Evolutionary conservation across 1,284 basidiomycete genomes (phyloP).

Genomic region (Cutaneotrichosporon mucoides): DNA sequence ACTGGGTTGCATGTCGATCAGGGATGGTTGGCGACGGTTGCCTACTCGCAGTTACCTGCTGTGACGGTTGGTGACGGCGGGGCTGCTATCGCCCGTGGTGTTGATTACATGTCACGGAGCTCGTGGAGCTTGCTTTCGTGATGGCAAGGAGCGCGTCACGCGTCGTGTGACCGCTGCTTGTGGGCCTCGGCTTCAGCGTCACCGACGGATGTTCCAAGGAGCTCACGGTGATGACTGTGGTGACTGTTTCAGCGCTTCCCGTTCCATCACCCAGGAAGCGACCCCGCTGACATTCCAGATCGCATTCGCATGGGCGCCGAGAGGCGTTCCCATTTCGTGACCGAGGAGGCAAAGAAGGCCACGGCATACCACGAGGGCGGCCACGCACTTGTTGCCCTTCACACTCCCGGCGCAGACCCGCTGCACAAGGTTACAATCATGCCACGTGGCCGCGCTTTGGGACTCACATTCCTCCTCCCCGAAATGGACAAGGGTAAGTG

Average conservation of each 20-base stretch:
- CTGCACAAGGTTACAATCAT: slow-evolving; percentile 94
- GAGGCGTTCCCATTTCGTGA: slow-evolving; percentile 78
- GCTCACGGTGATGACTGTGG: background rate
- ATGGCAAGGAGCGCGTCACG: too few relatives aligned
- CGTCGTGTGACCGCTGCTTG: too few relatives aligned
- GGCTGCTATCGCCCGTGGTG: too few relatives aligned
- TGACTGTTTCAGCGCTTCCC: background rate
- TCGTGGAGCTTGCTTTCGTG: too few relatives aligned
- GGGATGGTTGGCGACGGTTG: too few relatives aligned
- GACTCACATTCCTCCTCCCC: slow-evolving; percentile 80
- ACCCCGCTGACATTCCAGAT: slow-evolving; percentile 54
- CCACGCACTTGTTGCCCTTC: slow-evolving; percentile 83
- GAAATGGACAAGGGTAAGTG: slow-evolving; percentile 61
- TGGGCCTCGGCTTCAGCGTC: too few relatives aligned
- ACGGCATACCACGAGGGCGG: slow-evolving; percentile 97
- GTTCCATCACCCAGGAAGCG: too few relatives aligned
- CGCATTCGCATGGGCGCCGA: slow-evolving; percentile 94
- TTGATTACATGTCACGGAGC: too few relatives aligned
- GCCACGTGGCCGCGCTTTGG: slow-evolving; percentile 85
- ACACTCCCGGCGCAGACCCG: slow-evolving; percentile 88
- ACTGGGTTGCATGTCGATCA: background rate
- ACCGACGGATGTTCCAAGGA: too few relatives aligned
- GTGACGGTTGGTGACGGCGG: too few relatives aligned
- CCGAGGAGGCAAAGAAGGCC: slow-evolving; percentile 73
- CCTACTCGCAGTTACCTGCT: too few relatives aligned